phyloP scores from a whole-genome alignment of 768 basidiomycete genomes.

The Cyclocybe aegerita region DNA sequence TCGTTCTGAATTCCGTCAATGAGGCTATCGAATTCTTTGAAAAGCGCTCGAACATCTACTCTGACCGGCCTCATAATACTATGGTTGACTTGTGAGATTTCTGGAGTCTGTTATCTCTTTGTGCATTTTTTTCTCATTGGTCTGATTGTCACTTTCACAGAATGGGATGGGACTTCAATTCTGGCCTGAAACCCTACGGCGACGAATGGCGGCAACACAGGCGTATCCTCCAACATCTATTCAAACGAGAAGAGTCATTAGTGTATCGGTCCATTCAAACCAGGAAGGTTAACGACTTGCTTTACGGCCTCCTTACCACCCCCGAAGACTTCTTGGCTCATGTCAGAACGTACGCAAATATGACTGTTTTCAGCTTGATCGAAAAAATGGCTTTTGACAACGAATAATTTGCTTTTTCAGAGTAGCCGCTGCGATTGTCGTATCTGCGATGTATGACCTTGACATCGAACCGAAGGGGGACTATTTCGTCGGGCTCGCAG shows the following conservation, averaged over 20 bases:
- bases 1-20: conserved; percentile 19
- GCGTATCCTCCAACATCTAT: conserved; percentile 24
- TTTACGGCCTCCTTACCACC: conserved; percentile 1
- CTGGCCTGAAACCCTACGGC: conserved; percentile 24
- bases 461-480: conserved; percentile 4
- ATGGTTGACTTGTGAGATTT: conserved; percentile 18
- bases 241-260: conserved; percentile 14
- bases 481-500: conserved; percentile 5
- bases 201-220: conserved; percentile 27
- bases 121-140: not conserved
- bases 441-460: conserved; percentile 3
- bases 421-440: conserved; percentile 1
- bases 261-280: conserved; percentile 20
- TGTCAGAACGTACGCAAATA: conserved; percentile 1
- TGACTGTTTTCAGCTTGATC: not conserved
- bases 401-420: not conserved
- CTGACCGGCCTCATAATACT: conserved; percentile 17
- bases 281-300: conserved; percentile 14
- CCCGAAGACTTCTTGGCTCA: conserved; percentile 4
- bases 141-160: conserved; percentile 11
- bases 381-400: not conserved
- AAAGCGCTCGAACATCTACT: conserved; percentile 19
- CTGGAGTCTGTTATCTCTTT: not conserved
- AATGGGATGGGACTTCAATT: conserved; percentile 28
- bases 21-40: conserved; percentile 21